Percentiles rank a stretch among this genome's conserved stretches.
These are phyloP conservation scores for Acacia crassicarpa DNA, from an alignment of 306 rosid species.

Conservation along the genomic window DNA sequence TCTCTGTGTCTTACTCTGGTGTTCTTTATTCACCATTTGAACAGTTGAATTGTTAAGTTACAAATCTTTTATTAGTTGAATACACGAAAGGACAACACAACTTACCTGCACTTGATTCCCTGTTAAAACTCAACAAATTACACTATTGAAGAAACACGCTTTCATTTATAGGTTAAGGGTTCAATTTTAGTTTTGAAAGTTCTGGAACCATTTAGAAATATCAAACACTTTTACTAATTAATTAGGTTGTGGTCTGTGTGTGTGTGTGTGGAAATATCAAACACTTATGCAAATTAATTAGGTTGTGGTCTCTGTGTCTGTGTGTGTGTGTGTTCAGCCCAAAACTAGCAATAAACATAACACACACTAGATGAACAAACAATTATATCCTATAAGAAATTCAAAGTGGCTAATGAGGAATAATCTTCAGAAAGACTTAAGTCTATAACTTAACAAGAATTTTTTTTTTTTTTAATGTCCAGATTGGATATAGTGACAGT, in stretches of 20 bases:
- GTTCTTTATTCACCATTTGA: not conserved
- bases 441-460: too few relatives aligned
- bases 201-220: not conserved
- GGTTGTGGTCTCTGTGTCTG: too few relatives aligned
- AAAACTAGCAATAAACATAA: not conserved
- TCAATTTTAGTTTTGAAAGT: not conserved
- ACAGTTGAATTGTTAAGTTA: not conserved
- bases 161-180: not conserved
- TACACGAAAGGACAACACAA: not conserved
- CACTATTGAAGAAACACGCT: not conserved
- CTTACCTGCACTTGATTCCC: not conserved
- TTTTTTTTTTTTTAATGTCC: not conserved
- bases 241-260: not conserved
- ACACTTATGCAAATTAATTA: too few relatives aligned
- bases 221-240: not conserved
- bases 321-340: not conserved
- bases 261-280: too few relatives aligned
- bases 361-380: not conserved
- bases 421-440: not conserved
- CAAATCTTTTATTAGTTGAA: not conserved
- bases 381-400: not conserved
- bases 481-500: not conserved
- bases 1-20: not conserved
- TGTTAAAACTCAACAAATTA: not conserved
- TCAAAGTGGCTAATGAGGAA: not conserved